phyloP scores from a whole-genome alignment of 148 eudicot species.

The Rhododendron kiyosumense region DNA sequence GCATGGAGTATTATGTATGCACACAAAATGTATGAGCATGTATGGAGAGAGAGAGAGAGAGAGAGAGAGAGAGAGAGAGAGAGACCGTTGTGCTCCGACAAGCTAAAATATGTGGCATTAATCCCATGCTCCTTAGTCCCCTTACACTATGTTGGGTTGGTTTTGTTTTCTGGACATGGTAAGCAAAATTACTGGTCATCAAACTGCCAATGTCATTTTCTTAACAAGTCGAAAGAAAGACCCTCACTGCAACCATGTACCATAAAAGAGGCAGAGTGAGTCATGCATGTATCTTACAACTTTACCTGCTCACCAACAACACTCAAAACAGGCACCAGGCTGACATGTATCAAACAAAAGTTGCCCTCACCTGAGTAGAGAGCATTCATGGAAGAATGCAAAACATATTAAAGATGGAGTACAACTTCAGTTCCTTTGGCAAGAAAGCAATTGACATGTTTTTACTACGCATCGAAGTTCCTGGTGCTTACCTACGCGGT shows the following conservation, averaged over 20 bases:
- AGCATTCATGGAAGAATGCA: neutral
- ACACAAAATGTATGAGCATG: neutral
- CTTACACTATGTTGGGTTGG: slow-evolving; percentile 98
- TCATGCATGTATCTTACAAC: neutral
- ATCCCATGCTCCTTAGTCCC: slow-evolving; percentile 86
- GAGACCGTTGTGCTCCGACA: slow-evolving; percentile 86
- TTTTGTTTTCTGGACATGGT: slow-evolving; percentile 74
- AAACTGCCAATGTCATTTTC: neutral
- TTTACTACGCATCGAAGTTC: neutral
- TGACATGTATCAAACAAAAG: slow-evolving; percentile 94
- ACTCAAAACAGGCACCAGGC: slow-evolving; percentile 87
- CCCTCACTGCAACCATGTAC: neutral
- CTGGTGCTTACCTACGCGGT: slow-evolving; percentile 71
- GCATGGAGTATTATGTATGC: neutral
- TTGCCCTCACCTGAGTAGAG: slow-evolving; percentile 65
- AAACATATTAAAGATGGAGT: neutral
- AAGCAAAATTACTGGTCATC: slow-evolving; percentile 12
- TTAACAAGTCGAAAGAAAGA: neutral
- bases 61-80: slow-evolving; percentile 27
- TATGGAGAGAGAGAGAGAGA: slow-evolving; percentile 20
- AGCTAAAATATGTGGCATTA: slow-evolving; percentile 81
- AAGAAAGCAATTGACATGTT: neutral
- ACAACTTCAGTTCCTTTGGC: neutral
- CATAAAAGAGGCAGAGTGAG: neutral
- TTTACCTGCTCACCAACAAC: slow-evolving; percentile 97